Evolutionary conservation across 2,329 filamentous ascomycete species (phyloP).

Genomic region (Trichoderma sp.): DNA sequence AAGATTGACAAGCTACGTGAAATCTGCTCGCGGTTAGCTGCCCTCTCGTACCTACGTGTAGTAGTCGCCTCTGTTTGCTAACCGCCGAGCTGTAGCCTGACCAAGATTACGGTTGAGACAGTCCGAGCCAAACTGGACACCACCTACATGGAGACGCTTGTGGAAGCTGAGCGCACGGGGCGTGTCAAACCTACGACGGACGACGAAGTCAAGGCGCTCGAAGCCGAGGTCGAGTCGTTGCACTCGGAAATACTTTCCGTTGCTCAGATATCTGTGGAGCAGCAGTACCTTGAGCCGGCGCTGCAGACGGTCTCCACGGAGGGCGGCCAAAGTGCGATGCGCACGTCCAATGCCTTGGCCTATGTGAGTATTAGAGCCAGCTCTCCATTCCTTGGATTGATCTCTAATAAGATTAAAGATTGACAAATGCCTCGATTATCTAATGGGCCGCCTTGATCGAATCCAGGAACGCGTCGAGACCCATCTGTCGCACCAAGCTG

Average conservation of each 20-base stretch:
- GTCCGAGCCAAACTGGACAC: conserved; percentile 54
- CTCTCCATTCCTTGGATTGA: too few species aligned
- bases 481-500: conserved; percentile 45
- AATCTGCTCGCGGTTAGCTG: conserved; percentile 48
- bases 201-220: conserved; percentile 49
- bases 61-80: conserved; percentile 11
- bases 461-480: conserved; percentile 43
- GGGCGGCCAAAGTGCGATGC: conserved; percentile 43
- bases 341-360: conserved; percentile 45
- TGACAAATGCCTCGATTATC: conserved; percentile 49
- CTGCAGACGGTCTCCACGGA: conserved; percentile 44
- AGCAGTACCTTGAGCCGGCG: conserved; percentile 63
- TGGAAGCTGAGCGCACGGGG: conserved; percentile 29
- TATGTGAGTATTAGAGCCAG: conserved; percentile 45
- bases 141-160: conserved; percentile 50
- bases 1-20: conserved; percentile 58
- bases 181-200: conserved; percentile 29
- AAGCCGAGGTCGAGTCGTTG: conserved; percentile 66
- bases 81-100: conserved; percentile 41
- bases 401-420: conserved; percentile 37
- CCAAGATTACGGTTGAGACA: conserved; percentile 56
- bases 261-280: conserved; percentile 67
- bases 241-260: conserved; percentile 68
- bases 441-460: conserved; percentile 46
- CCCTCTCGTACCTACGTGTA: not conserved